Evolutionary conservation across 768 basidiomycete genomes (phyloP).

Genomic region (Pleurotus platypus): DNA sequence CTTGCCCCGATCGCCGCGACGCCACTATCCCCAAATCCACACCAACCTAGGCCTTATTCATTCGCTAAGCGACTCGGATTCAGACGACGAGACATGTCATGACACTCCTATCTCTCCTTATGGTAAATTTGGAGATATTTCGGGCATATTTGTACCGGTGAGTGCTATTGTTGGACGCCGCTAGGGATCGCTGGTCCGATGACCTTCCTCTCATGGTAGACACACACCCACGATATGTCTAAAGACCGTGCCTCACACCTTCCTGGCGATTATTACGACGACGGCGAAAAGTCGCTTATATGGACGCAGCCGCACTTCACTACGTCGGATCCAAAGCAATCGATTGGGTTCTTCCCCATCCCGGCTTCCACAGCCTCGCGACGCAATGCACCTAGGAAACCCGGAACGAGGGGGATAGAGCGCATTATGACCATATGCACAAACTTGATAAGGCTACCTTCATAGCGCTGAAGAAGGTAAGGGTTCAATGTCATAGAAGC

Average conservation of each 20-base stretch:
- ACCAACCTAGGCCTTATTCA: conserved; percentile 2
- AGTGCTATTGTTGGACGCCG: not conserved
- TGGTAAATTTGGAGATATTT: conserved; percentile 1
- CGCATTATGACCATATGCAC: conserved; percentile 7
- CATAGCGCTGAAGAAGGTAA: not conserved
- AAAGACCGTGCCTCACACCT: conserved; percentile 2
- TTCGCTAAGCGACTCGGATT: conserved; percentile 4
- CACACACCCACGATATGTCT: not conserved
- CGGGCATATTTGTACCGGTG: conserved; percentile 4
- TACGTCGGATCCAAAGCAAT: conserved; percentile 3
- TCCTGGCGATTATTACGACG: conserved; percentile 4
- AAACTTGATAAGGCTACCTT: conserved; percentile 4
- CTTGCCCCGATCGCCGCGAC: not conserved
- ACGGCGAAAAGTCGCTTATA: conserved; percentile 6
- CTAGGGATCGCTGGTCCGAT: not conserved
- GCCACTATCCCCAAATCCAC: not conserved
- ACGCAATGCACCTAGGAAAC: not conserved
- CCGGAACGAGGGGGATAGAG: conserved; percentile 1
- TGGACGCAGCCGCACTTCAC: conserved; percentile 4
- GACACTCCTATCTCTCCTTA: conserved; percentile 1
- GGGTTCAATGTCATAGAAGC: not conserved
- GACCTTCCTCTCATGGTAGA: conserved; percentile 7
- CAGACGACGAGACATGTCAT: conserved; percentile 7
- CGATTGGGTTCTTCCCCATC: conserved; percentile 5
- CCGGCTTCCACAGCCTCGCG: not conserved